phyloP scores from a whole-genome alignment of 495 filamentous ascomycete species.

The Neurospora cerealis region DNA sequence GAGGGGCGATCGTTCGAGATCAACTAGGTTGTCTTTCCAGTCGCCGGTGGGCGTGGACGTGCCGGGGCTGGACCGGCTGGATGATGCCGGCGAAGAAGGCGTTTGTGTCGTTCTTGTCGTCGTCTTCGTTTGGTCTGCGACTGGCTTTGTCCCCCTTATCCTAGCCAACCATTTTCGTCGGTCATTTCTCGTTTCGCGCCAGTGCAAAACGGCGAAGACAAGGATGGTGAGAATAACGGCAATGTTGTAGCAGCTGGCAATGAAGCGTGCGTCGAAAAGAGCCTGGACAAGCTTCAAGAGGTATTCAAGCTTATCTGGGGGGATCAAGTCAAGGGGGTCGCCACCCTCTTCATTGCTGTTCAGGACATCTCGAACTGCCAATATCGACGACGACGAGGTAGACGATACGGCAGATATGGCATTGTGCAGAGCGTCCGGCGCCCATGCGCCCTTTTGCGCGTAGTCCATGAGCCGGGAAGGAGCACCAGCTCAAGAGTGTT shows the following conservation, averaged over 20 bases:
- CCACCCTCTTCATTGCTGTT: neutral
- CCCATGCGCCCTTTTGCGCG: neutral
- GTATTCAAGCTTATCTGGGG: constrained; percentile 26
- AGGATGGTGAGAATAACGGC: constrained; percentile 20
- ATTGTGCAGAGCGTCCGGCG: neutral
- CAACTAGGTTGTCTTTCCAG: neutral
- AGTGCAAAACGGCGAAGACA: constrained; percentile 18
- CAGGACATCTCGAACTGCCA: neutral
- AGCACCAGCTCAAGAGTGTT: neutral
- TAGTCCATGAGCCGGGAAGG: neutral
- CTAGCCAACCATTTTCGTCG: constrained; percentile 8
- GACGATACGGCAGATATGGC: constrained; percentile 1
- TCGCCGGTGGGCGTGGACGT: neutral
- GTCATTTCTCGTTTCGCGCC: constrained; percentile 11
- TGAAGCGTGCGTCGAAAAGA: constrained; percentile 22
- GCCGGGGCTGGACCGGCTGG: neutral
- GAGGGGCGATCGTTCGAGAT: neutral
- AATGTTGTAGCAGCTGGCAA: constrained; percentile 28
- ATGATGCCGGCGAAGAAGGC: constrained; percentile 11
- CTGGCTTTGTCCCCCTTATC: neutral
- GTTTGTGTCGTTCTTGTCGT: neutral
- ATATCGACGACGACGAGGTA: neutral
- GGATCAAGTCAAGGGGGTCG: neutral
- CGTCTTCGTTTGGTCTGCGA: neutral
- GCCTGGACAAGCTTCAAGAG: constrained; percentile 20